A percentile compares a stretch with the other conserved stretches of the same genome.
Conservation (phyloP, 1,284 basidiomycete genomes). For the Neolentinus lepideus region DNA sequence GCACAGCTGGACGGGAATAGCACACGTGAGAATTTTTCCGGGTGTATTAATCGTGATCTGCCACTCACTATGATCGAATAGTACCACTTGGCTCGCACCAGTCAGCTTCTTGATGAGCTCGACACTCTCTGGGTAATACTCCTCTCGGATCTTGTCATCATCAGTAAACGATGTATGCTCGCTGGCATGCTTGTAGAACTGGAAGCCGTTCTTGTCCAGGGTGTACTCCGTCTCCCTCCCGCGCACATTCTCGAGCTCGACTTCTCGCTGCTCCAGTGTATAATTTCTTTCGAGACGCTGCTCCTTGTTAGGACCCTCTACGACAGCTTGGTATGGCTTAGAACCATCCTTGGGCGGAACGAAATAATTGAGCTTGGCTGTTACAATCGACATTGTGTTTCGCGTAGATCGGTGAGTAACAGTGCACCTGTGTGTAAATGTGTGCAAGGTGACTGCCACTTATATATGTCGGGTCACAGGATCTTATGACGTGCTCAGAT, state of each 20-base stretch:
- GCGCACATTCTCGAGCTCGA: slow-evolving; percentile 40
- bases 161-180: slow-evolving; percentile 29
- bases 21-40: neutral
- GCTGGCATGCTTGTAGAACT: slow-evolving; percentile 28
- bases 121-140: slow-evolving; percentile 51
- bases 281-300: slow-evolving; percentile 5
- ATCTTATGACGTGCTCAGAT: neutral
- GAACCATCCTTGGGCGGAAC: slow-evolving; percentile 10
- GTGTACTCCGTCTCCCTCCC: slow-evolving; percentile 32
- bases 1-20: slow-evolving; percentile 30
- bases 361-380: slow-evolving; percentile 9
- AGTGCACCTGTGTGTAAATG: neutral
- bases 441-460: neutral
- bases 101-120: slow-evolving; percentile 54
- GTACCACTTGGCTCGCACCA: slow-evolving; percentile 48
- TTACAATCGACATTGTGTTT: slow-evolving; percentile 4
- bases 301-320: slow-evolving; percentile 2
- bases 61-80: slow-evolving; percentile 59
- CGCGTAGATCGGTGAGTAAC: neutral
- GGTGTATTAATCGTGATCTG: neutral
- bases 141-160: slow-evolving; percentile 34
- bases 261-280: slow-evolving; percentile 9
- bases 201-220: slow-evolving; percentile 44
- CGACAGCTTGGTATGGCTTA: slow-evolving; percentile 5
- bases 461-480: neutral